A percentile compares a stretch with the other conserved stretches of the same genome.
Evolutionary conservation across 2,329 filamentous ascomycete species (phyloP).

Genomic region (Dactylonectria estremocensis): DNA sequence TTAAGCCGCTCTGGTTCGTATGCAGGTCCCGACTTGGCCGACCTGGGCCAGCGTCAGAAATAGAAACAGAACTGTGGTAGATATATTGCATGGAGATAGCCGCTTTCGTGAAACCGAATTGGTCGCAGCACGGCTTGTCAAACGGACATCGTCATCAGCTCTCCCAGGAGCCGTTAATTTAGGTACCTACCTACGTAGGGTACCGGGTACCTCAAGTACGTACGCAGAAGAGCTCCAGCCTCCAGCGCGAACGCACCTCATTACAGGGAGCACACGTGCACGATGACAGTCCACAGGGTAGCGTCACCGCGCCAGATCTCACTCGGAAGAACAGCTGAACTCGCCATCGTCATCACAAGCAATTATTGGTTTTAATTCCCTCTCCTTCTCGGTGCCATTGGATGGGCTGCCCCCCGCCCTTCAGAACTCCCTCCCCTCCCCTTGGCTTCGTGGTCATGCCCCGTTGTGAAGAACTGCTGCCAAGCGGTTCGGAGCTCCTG

Average conservation of each 20-base stretch:
- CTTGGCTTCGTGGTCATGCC: slow-evolving; percentile 37
- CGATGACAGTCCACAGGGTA: neutral
- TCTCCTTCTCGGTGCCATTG: slow-evolving; percentile 15
- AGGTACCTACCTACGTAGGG: too few species aligned
- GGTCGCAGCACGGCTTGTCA: neutral
- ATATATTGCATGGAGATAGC: neutral
- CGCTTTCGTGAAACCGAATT: neutral
- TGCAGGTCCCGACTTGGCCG: slow-evolving; percentile 25
- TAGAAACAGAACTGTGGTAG: neutral
- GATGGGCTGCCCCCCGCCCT: slow-evolving; percentile 1
- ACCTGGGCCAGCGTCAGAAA: slow-evolving; percentile 10
- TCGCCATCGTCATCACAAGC: slow-evolving; percentile 12
- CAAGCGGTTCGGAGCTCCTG: slow-evolving; percentile 33
- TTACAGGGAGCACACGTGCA: neutral
- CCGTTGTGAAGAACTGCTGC: neutral
- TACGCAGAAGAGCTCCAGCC: neutral
- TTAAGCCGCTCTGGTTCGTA: slow-evolving; percentile 17
- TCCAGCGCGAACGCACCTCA: neutral
- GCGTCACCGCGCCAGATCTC: neutral
- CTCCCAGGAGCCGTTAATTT: neutral
- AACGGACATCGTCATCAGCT: neutral
- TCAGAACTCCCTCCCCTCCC: neutral
- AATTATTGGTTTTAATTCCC: slow-evolving; percentile 7
- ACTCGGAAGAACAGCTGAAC: slow-evolving; percentile 11
- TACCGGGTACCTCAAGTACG: neutral